These are phyloP conservation scores for Zygoascus ofunaensis DNA, from an alignment of 805 yeast genomes.

Conservation along the genomic window DNA sequence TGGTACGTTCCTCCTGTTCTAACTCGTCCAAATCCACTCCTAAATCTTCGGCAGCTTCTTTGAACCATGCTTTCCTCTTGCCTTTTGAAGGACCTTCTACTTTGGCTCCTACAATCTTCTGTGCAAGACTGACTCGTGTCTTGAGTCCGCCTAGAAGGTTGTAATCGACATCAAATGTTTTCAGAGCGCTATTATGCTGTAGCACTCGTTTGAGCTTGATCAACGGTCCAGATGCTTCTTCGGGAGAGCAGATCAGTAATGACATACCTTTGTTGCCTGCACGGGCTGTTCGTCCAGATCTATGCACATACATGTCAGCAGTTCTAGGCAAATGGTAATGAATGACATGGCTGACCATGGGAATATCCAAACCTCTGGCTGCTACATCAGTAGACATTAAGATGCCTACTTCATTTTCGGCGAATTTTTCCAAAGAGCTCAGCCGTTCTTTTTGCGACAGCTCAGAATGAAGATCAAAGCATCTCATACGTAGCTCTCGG, in stretches of 20 bases:
- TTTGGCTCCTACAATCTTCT: conserved; percentile 65
- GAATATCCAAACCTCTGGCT: conserved; percentile 93
- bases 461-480: conserved; percentile 78
- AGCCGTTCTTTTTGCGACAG: conserved; percentile 93
- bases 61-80: conserved; percentile 61
- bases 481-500: conserved; percentile 52
- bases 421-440: conserved; percentile 74
- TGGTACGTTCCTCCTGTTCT: conserved; percentile 27
- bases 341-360: conserved; percentile 83
- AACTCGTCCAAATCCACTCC: conserved; percentile 71
- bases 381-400: conserved; percentile 95
- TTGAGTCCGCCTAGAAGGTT: conserved; percentile 63
- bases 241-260: conserved; percentile 84
- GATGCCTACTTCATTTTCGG: conserved; percentile 38
- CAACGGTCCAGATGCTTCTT: conserved; percentile 84
- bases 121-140: conserved; percentile 59
- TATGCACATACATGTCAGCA: conserved; percentile 89
- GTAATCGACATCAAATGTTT: conserved; percentile 65
- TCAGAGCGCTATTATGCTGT: conserved; percentile 33
- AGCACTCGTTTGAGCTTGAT: conserved; percentile 41
- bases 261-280: conserved; percentile 93
- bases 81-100: conserved; percentile 45
- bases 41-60: conserved; percentile 85
- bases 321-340: conserved; percentile 93
- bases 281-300: conserved; percentile 98